phyloP scores from a whole-genome alignment of 2,329 filamentous ascomycete genomes.

The Ceratocystis lukuohia region DNA sequence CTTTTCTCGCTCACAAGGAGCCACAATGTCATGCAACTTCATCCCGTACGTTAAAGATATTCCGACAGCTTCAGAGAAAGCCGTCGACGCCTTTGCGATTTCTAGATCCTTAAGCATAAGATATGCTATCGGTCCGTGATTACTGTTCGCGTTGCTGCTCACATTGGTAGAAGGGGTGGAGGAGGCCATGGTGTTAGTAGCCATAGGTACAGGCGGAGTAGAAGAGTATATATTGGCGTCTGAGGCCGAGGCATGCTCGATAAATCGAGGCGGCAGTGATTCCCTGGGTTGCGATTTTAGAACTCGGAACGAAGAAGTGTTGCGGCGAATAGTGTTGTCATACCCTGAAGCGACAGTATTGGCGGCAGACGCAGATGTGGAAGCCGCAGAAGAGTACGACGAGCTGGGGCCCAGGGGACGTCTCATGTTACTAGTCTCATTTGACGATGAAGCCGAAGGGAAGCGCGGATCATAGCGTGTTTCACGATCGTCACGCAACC shows the following conservation, averaged over 20 bases:
- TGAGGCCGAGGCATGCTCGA: constrained; percentile 36
- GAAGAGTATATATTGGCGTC: constrained; percentile 37
- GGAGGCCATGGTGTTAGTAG: background rate
- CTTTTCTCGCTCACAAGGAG: constrained; percentile 38
- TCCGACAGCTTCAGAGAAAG: constrained; percentile 44
- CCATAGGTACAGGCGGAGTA: background rate
- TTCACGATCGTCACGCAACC: constrained; percentile 59
- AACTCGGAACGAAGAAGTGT: constrained; percentile 30
- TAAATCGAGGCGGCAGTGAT: constrained; percentile 35
- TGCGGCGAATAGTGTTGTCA: constrained; percentile 21
- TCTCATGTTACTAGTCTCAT: constrained; percentile 15
- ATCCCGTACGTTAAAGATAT: constrained; percentile 34
- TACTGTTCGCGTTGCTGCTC: constrained; percentile 25
- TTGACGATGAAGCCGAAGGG: constrained; percentile 26
- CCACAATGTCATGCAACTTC: constrained; percentile 42
- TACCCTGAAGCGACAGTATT: constrained; percentile 27
- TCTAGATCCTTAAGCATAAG: constrained; percentile 43
- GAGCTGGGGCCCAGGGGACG: constrained; percentile 13
- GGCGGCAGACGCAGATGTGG: background rate
- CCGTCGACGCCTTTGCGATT: constrained; percentile 41
- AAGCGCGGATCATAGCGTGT: constrained; percentile 42
- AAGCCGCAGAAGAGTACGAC: constrained; percentile 13
- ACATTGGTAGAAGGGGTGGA: background rate
- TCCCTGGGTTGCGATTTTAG: constrained; percentile 42
- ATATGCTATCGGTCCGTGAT: constrained; percentile 42